Percentiles rank a stretch among this genome's conserved stretches.
These are phyloP conservation scores for Plantago lanceolata DNA, from an alignment of 305 asterid genomes.

Conservation along the genomic window DNA sequence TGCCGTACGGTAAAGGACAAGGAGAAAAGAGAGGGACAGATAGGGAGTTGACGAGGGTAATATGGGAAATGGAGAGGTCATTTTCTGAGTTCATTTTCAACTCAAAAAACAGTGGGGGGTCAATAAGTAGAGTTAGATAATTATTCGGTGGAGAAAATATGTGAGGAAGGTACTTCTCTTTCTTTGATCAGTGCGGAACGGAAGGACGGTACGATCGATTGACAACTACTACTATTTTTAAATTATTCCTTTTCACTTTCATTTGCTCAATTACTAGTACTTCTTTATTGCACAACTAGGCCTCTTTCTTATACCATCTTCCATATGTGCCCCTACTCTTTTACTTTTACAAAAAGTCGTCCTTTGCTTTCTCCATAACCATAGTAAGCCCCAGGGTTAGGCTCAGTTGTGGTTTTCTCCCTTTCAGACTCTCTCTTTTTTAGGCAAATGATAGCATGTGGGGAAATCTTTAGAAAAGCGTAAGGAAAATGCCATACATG, in stretches of 20 bases:
- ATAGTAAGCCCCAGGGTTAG: too few species aligned
- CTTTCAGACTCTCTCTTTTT: too few species aligned
- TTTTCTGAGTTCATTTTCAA: background rate
- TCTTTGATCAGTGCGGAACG: constrained; percentile 1
- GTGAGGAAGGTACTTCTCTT: constrained; percentile 52
- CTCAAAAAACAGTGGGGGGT: constrained; percentile 11
- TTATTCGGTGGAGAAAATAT: constrained; percentile 70
- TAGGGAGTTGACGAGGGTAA: constrained; percentile 33
- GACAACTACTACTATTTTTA: background rate
- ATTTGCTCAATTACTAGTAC: background rate
- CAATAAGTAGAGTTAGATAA: constrained; percentile 26
- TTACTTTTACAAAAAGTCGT: too few species aligned
- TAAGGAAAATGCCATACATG: too few species aligned
- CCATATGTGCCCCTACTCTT: too few species aligned
- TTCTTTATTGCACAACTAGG: background rate
- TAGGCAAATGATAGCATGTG: too few species aligned
- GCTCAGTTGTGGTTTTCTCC: too few species aligned
- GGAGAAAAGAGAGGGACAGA: background rate
- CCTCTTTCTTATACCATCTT: too few species aligned
- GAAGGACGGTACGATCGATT: background rate
- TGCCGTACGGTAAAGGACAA: constrained; percentile 48
- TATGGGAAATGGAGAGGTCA: constrained; percentile 29
- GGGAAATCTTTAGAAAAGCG: too few species aligned
- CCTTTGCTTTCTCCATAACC: too few species aligned
- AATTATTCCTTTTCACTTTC: too few species aligned